Evolutionary conservation across 192 early-diverging fungal species (phyloP).

Genomic region (Coemansia sp.): DNA sequence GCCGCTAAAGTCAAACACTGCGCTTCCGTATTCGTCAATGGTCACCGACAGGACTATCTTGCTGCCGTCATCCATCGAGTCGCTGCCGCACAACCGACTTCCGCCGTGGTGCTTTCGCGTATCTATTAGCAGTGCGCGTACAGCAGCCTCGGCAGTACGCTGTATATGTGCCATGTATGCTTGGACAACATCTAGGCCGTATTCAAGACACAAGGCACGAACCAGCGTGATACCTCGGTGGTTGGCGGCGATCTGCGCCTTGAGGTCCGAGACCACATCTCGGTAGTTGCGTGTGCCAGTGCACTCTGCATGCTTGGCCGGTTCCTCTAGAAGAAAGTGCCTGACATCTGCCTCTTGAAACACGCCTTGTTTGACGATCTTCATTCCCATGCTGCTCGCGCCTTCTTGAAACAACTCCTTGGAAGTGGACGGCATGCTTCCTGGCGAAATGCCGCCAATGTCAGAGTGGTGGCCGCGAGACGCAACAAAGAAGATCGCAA

Average conservation of each 20-base stretch:
- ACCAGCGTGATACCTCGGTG: slow-evolving; percentile 87
- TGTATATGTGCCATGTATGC: slow-evolving; percentile 95
- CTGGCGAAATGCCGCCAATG: slow-evolving; percentile 84
- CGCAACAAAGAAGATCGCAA: slow-evolving; percentile 92
- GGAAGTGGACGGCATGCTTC: slow-evolving; percentile 92
- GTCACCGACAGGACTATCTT: slow-evolving; percentile 72
- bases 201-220: slow-evolving; percentile 78
- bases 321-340: slow-evolving; percentile 73
- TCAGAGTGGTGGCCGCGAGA: slow-evolving; percentile 93
- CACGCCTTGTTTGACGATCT: slow-evolving; percentile 76
- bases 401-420: slow-evolving; percentile 94
- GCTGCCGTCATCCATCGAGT: slow-evolving; percentile 94
- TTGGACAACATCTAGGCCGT: slow-evolving; percentile 82
- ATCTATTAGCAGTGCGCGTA: slow-evolving; percentile 72
- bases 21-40: slow-evolving; percentile 75
- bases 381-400: slow-evolving; percentile 85
- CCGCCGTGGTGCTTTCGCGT: slow-evolving; percentile 33
- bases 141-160: slow-evolving; percentile 83
- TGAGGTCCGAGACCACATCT: slow-evolving; percentile 92
- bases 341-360: slow-evolving; percentile 88
- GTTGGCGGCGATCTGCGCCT: slow-evolving; percentile 97
- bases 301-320: slow-evolving; percentile 81
- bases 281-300: slow-evolving; percentile 83
- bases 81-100: slow-evolving; percentile 50
- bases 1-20: slow-evolving; percentile 91